A percentile compares a stretch with the other conserved stretches of the same genome.
phyloP scores from a whole-genome alignment of 2,329 filamentous ascomycete genomes.

The Albifimbria verrucaria region DNA sequence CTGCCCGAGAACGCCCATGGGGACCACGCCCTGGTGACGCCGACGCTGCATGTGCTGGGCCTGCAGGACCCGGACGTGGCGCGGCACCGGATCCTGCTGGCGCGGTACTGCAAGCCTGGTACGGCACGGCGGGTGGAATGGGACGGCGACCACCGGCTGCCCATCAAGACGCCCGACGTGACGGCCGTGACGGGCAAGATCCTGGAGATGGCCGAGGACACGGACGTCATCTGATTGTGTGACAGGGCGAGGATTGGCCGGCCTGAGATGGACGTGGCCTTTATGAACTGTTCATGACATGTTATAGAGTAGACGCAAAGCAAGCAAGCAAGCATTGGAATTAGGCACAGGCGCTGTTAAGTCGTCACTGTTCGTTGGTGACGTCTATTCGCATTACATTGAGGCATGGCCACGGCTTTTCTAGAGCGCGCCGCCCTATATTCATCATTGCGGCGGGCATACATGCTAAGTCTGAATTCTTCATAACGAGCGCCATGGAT shows the following conservation, averaged over 20 bases:
- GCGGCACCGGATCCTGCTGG: conserved; percentile 44
- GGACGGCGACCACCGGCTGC: conserved; percentile 69
- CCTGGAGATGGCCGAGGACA: conserved; percentile 18
- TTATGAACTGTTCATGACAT: background rate
- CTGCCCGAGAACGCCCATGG: conserved; percentile 47
- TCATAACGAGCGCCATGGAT: too few species aligned
- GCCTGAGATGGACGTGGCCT: background rate
- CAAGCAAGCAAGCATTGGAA: background rate
- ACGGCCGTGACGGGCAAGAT: conserved; percentile 29
- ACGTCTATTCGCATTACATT: too few species aligned
- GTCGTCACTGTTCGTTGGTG: too few species aligned
- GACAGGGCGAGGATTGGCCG: background rate
- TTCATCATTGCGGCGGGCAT: too few species aligned
- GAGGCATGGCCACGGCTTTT: too few species aligned
- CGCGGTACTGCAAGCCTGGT: conserved; percentile 56
- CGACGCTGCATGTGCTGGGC: conserved; percentile 40
- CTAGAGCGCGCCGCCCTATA: too few species aligned
- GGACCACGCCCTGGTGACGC: conserved; percentile 24
- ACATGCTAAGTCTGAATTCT: too few species aligned
- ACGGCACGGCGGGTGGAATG: conserved; percentile 63
- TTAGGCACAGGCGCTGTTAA: background rate
- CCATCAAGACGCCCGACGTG: conserved; percentile 66
- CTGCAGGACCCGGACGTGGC: conserved; percentile 60
- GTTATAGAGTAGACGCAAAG: background rate
- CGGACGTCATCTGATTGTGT: background rate